A percentile compares a stretch with the other conserved stretches of the same genome.
These are phyloP conservation scores for Fusarium mundagurra DNA, from an alignment of 2,329 filamentous ascomycete genomes.

Conservation along the genomic window DNA sequence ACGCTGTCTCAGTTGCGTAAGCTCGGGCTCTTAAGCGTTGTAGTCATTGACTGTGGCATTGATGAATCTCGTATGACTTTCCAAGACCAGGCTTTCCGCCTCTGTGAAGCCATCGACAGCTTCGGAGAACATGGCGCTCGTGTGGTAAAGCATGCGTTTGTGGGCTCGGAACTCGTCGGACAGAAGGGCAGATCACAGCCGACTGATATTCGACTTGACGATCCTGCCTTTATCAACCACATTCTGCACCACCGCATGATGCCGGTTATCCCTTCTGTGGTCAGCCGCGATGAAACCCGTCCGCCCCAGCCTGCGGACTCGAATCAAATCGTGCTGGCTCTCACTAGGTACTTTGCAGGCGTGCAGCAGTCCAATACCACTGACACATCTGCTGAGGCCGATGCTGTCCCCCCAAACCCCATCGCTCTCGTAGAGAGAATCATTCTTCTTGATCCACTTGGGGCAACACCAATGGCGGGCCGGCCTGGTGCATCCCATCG, in stretches of 20 bases:
- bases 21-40: constrained; percentile 82
- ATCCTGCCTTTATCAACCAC: constrained; percentile 45
- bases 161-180: constrained; percentile 2
- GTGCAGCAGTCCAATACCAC: constrained; percentile 61
- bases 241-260: constrained; percentile 48
- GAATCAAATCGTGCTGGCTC: constrained; percentile 75
- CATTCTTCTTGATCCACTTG: constrained; percentile 87
- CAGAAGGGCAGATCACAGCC: constrained; percentile 21
- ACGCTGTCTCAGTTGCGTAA: constrained; percentile 86
- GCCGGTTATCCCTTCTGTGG: constrained; percentile 54
- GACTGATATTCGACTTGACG: constrained; percentile 44
- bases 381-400: constrained; percentile 33
- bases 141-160: constrained; percentile 64
- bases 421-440: constrained; percentile 80
- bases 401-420: constrained; percentile 54
- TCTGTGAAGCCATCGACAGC: constrained; percentile 78
- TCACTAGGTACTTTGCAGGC: constrained; percentile 80
- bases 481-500: constrained; percentile 51
- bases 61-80: constrained; percentile 55
- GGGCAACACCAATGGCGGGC: constrained; percentile 78
- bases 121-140: constrained; percentile 75
- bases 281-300: constrained; percentile 54
- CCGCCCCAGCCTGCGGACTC: constrained; percentile 54
- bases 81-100: constrained; percentile 73
- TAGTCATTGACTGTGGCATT: constrained; percentile 79